Evolutionary conservation across 208 protist genomes (phyloP), one percentile per base, ranked within the genome.

Genomic region (Trypanosoma cruzi): DNA sequence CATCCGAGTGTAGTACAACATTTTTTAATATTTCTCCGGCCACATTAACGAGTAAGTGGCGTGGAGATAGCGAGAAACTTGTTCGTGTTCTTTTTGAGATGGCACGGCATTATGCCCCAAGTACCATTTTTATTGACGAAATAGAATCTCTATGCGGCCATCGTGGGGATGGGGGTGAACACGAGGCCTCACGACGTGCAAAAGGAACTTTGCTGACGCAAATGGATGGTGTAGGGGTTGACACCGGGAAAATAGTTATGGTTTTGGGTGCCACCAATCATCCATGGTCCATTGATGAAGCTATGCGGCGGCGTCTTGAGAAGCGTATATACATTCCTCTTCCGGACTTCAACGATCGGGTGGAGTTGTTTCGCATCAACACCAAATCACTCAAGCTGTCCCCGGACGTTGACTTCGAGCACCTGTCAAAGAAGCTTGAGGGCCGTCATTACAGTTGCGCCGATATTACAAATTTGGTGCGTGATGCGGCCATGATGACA

Each of bases 171-270:
- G 71, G 80, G 18, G 73, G 74, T 29, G 93, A 97, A 74, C 92
- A 98, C 57, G 93, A 97, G 69, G 93, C 89, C 2, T 93, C 98
- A 29, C 80, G 98, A 13, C 86, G 99, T 26, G 97, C 99, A 2
- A 99, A 99, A 77, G 99, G 98, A 22, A 99, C 99, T 65, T 98
- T 99, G 36, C 85, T 99, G 7, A 97, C 99, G 22, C 98, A 99
- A 85, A 93, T 97, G 88, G 92, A 97, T 63, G 95, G 93, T 44
- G 90, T 94, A 8, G 86, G 89, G 28, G 85, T 93, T 1, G 85
- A 92, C 60, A 46, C 62, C 32, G 73, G 71, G 16, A 93, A 97
- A 64, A 78, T 87, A 22, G 93, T 98, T 22, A 95, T 98, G 84
- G 93, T 98, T 37, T 85, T 98, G 24, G 95, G 91, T 55, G 95